phyloP scores from a whole-genome alignment of 352 stramenopile species.

The Plasmopara muralis region DNA sequence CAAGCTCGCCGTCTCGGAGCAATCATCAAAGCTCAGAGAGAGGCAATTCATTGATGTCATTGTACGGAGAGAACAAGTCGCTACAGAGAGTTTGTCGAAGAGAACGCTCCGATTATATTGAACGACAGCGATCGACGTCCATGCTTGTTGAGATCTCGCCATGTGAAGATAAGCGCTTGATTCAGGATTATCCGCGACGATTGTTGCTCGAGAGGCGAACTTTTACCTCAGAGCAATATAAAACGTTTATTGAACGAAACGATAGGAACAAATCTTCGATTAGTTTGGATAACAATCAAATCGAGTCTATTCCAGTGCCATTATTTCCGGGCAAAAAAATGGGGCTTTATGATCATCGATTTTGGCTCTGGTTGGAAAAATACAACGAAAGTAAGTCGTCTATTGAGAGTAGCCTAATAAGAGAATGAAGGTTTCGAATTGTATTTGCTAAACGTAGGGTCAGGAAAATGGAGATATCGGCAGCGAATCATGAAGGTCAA shows the following conservation, averaged over 20 bases:
- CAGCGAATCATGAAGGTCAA: conserved; percentile 1
- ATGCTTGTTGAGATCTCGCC: conserved; percentile 4
- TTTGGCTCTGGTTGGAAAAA: conserved; percentile 20
- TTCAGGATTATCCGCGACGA: conserved; percentile 9
- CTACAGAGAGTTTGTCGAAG: conserved; percentile 3
- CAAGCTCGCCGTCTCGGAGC: conserved; percentile 11
- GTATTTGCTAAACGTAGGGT: conserved; percentile 19
- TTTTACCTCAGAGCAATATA: conserved; percentile 6
- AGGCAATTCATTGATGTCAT: background rate
- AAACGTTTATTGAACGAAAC: conserved; percentile 14
- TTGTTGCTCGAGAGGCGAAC: conserved; percentile 20
- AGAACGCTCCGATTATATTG: conserved; percentile 4
- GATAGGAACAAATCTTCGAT: background rate
- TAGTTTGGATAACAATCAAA: background rate
- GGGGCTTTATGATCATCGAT: conserved; percentile 22
- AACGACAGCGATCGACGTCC: conserved; percentile 3
- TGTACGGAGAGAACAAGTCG: conserved; percentile 3
- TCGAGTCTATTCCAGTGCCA: conserved; percentile 19
- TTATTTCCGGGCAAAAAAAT: conserved; percentile 20
- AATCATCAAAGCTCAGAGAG: conserved; percentile 13
- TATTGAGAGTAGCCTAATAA: conserved; percentile 9
- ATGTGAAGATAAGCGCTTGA: conserved; percentile 7
- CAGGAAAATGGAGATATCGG: conserved; percentile 1
- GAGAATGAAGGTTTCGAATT: conserved; percentile 20
- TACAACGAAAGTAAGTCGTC: conserved; percentile 19